A percentile compares a stretch with the other conserved stretches of the same genome.
Conservation (phyloP, 129 eudicot species). For the Tagetes patula region DNA sequence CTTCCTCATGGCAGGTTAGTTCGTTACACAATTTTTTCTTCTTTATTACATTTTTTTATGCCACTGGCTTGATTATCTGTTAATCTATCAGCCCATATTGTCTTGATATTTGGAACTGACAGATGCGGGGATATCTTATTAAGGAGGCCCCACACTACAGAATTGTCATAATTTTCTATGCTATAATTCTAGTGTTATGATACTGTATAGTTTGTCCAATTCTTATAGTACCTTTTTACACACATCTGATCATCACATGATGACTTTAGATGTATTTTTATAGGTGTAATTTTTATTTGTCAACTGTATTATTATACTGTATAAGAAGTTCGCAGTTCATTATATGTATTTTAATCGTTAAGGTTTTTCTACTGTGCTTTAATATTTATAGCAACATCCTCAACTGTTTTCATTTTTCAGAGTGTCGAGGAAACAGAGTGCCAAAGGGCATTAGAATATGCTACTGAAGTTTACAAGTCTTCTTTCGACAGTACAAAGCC, state of each 20-base stretch:
- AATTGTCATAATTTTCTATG: background rate
- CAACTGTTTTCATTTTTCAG: constrained; percentile 38
- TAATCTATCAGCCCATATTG: constrained; percentile 6
- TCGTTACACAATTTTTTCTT: constrained; percentile 17
- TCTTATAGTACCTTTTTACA: background rate
- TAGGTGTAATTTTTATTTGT: background rate
- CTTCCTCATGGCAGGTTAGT: constrained; percentile 98
- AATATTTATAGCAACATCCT: constrained; percentile 4
- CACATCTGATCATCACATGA: background rate
- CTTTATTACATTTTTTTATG: background rate
- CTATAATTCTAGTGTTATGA: background rate
- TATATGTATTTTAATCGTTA: constrained; percentile 9
- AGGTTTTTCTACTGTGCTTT: background rate
- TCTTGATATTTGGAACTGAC: background rate
- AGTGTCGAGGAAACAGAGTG: constrained; percentile 99
- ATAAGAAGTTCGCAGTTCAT: background rate
- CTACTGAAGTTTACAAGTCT: constrained; percentile 83
- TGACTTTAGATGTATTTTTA: background rate
- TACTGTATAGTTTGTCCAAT: background rate
- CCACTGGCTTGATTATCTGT: constrained; percentile 10
- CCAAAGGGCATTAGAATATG: constrained; percentile 81
- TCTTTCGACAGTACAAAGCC: constrained; percentile 81
- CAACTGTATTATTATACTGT: background rate
- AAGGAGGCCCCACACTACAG: background rate
- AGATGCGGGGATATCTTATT: background rate